Evolutionary conservation across 495 filamentous ascomycete genomes (phyloP), one percentile per base, ranked within the genome.

Genomic region (Endocarpon pusillum): DNA sequence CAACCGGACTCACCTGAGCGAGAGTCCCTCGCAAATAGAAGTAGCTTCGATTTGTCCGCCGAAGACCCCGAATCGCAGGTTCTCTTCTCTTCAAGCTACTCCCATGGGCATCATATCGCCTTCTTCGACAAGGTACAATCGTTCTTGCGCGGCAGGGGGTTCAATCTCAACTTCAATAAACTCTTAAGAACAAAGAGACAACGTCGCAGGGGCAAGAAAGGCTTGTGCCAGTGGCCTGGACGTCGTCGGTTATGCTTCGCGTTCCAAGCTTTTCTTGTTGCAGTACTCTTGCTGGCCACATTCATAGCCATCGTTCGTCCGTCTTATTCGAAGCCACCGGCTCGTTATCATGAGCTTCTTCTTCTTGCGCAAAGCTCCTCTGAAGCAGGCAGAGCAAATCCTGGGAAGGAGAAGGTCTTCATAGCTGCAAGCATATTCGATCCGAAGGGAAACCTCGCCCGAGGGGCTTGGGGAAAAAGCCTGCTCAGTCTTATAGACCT

Each of bases 351-450:
- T 3, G 39, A 43, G 11, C 50, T 75, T 1, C 49, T 53, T 11
- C 36, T 54, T 16, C 44, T 49, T 1, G 51, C 61, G 5, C 39
- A 44, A 26, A 47, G 51, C 25, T 58, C 46, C 15, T 50, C 54
- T 8, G 27, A 44, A 8, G 34, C 57, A 2, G 77, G 75, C 2
- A 60, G 73, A 21, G 75, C 69, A 10, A 83, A 85, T 43, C 53
- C 64, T 2, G 45, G 59, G 15, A 57, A 69, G 24, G 72, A 83
- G 46, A 78, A 73, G 39, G 60, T 86, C 11, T 86, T 81, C 48
- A 79, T 87, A 37, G 75, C 75, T 4, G 73, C 76, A 11, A 83
- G 73, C 43, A 61, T 87, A 27, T 76, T 81, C 44, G 76, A 89
- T 43, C 57, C 55, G 8, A 59, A 46, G 0, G 71, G 71, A 3